A percentile compares a stretch with the other conserved stretches of the same genome.
phyloP scores from a whole-genome alignment of 2,329 filamentous ascomycete genomes.

The Aspergillus fructus region DNA sequence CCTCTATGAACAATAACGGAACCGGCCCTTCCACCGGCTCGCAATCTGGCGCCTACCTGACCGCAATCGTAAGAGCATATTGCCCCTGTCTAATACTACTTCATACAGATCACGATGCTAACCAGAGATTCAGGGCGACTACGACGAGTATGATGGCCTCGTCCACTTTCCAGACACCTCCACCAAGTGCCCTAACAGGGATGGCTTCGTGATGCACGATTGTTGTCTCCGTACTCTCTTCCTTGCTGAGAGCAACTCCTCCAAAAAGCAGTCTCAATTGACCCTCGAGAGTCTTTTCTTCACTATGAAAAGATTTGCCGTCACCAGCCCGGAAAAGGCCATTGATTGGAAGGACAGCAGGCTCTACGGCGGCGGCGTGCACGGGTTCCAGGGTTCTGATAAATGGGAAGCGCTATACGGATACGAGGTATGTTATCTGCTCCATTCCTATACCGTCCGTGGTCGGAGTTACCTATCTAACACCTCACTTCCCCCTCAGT shows the following conservation, averaged over 20 bases:
- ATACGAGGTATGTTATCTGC: constrained; percentile 4
- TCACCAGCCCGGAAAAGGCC: neutral
- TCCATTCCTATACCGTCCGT: neutral
- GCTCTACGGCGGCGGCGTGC: neutral
- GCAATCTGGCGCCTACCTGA: neutral
- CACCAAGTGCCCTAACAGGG: neutral
- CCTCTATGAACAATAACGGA: neutral
- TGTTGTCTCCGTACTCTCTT: constrained; percentile 1
- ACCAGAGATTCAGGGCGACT: too few species aligned
- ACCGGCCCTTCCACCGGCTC: too few species aligned
- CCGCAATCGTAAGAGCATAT: too few species aligned
- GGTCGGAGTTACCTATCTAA: neutral
- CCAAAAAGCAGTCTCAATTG: neutral
- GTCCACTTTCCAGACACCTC: neutral
- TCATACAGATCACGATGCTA: too few species aligned
- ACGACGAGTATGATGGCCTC: too few species aligned
- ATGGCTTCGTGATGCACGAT: constrained; percentile 6
- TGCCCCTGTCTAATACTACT: too few species aligned
- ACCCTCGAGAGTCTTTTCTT: neutral
- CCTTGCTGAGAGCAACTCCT: neutral
- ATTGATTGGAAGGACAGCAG: neutral
- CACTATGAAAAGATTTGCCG: neutral
- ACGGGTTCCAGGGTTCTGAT: neutral
- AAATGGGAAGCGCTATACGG: neutral
- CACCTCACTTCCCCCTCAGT: neutral